A percentile compares a stretch with the other conserved stretches of the same genome.
Conservation (phyloP, 2,329 filamentous ascomycete species). For the Colletotrichum theobromicola region DNA sequence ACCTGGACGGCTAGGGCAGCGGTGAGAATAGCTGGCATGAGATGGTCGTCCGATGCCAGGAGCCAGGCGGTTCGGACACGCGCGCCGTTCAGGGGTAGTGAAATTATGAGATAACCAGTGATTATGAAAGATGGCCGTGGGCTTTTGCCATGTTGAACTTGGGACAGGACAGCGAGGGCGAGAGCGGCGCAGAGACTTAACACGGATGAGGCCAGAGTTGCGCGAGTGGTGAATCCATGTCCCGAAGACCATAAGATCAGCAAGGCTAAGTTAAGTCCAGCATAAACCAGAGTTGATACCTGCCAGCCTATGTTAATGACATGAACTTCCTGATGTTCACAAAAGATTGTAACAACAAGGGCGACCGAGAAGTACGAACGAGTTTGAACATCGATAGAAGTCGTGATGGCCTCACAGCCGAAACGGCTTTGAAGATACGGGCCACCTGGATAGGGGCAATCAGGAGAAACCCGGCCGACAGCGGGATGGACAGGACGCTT, state of each 20-base stretch:
- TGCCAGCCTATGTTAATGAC: not conserved
- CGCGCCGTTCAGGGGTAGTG: not conserved
- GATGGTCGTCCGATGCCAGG: not conserved
- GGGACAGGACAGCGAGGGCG: not conserved
- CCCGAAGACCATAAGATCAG: not conserved
- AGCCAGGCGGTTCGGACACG: slow-evolving; percentile 1
- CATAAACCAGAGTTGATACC: not conserved
- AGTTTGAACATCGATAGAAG: slow-evolving; percentile 1
- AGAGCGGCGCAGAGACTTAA: not conserved
- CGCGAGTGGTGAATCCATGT: slow-evolving; percentile 3
- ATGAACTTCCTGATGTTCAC: not conserved
- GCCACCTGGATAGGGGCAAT: not conserved
- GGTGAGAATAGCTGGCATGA: not conserved
- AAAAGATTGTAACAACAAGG: not conserved
- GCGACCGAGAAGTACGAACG: not conserved
- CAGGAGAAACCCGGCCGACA: not conserved
- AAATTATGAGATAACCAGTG: not conserved
- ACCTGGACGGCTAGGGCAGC: not conserved
- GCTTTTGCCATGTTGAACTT: slow-evolving; percentile 2
- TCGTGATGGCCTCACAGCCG: not conserved
- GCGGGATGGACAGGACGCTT: not conserved
- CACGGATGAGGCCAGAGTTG: slow-evolving; percentile 1
- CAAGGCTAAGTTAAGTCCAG: not conserved
- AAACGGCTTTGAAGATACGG: not conserved
- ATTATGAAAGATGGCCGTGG: not conserved